Evolutionary conservation across 441 rosid species (phyloP), one percentile per base, ranked within the genome.

Genomic region (Euphorbia schlechtendalii): DNA sequence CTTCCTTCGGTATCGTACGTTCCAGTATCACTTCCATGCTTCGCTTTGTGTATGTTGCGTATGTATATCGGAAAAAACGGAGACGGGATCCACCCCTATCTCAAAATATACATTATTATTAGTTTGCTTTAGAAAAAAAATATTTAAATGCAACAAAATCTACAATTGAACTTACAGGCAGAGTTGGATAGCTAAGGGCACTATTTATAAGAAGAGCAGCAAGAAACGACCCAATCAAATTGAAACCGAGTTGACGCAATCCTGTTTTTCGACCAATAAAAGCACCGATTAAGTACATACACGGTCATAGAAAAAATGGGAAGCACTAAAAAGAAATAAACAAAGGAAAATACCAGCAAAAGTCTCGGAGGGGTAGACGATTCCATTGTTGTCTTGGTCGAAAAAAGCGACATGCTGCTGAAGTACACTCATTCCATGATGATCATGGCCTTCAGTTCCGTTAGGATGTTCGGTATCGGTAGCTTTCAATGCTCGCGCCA

Each of bases 361-460:
- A 64, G 96, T 92, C 72, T 89, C 98, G 83, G 82, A 86, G 5
- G 96, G 94, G 54, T 90, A 90, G 53, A 92, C 60, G 56, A 90
- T 83, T 51, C 94, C 96, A 71, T 88, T 79, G 56, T 76, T 70
- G 22, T 90, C 86, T 64, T 68, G 79, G 71, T 92, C 97, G n/a
- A 90, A 92, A 74, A 86, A 88, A 75, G 88, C 87, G 0, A 73
- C 91, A 74, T 92, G 97, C 68, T 90, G 96, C 73, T 92, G 96
- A 73, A 90, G 88, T n/a, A 90, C 97, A 64, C 82, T 85, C 65
- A 85, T 30, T 30, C 84, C 78, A 48, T 72, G 7, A 72, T 81
- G 77, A 21, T 57, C 57, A 48, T 81, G 88, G 8, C 82, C 87
- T 12, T 79, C 69, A 45, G 96, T 86, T 72, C 96, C 97, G 15